Conservation (phyloP, 73 alveolate species). For the Tetrahymena thermophila region DNA sequence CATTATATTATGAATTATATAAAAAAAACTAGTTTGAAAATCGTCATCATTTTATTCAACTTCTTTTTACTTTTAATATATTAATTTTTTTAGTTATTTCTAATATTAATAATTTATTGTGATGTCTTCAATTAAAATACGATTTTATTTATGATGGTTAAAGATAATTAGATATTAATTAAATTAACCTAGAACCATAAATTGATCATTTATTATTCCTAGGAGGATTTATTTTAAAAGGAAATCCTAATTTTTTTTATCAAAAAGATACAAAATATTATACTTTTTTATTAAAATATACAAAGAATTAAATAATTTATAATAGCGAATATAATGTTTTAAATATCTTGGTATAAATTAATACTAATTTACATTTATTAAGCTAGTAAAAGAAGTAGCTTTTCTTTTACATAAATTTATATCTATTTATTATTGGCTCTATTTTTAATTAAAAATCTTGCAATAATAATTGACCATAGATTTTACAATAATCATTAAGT, state of each 20-base stretch:
- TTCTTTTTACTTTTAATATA: not conserved
- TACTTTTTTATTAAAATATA: too few relatives aligned
- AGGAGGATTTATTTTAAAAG: not conserved
- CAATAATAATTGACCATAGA: not conserved
- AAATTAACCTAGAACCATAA: not conserved
- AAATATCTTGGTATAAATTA: too few relatives aligned
- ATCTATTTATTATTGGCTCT: not conserved
- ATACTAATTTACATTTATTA: too few relatives aligned
- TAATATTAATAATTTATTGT: too few relatives aligned
- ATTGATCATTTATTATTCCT: not conserved
- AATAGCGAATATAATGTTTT: too few relatives aligned
- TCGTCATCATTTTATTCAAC: not conserved
- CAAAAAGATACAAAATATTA: not conserved
- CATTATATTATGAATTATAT: not conserved
- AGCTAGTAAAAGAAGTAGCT: not conserved
- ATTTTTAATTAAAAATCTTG: too few relatives aligned
- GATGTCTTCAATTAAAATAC: not conserved
- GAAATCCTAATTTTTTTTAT: not conserved
- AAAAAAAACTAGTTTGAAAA: too few relatives aligned
- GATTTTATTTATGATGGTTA: too few relatives aligned
- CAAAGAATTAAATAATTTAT: too few relatives aligned
- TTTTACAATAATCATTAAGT: not conserved
- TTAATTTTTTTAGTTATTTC: too few relatives aligned
- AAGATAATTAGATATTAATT: not conserved
- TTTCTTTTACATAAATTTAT: not conserved